Conservation (phyloP, 176 grass and related monocot genomes). For the Carex kokanica region DNA sequence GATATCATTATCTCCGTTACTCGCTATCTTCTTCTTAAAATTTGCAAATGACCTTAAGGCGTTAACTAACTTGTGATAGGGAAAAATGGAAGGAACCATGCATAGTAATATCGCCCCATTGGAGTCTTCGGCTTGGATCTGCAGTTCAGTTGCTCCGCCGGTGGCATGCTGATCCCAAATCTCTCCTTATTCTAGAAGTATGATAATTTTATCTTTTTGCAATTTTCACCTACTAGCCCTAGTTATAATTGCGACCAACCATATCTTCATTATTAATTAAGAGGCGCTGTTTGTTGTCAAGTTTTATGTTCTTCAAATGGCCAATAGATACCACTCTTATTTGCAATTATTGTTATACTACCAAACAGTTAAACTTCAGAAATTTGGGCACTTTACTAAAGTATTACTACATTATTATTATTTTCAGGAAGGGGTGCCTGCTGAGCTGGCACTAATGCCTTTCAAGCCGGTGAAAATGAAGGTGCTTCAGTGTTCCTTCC, state of each 20-base stretch:
- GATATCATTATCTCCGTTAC: neutral
- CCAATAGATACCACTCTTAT: neutral
- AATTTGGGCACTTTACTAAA: slow-evolving; percentile 15
- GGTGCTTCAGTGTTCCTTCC: slow-evolving; percentile 86
- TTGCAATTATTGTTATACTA: neutral
- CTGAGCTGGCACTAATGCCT: slow-evolving; percentile 63
- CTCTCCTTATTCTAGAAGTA: slow-evolving; percentile 85
- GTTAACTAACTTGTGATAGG: slow-evolving; percentile 44
- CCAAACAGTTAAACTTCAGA: neutral
- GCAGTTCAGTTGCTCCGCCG: slow-evolving; percentile 69
- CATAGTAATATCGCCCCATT: slow-evolving; percentile 76
- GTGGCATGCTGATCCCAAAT: slow-evolving; percentile 67
- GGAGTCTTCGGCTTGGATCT: slow-evolving; percentile 64
- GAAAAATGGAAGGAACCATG: slow-evolving; percentile 80
- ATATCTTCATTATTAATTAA: neutral
- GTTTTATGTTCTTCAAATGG: neutral
- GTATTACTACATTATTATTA: slow-evolving; percentile 15
- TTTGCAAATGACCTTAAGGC: neutral
- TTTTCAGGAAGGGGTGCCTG: slow-evolving; percentile 63
- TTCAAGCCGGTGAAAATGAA: slow-evolving; percentile 60
- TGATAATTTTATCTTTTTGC: neutral
- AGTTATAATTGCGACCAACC: neutral
- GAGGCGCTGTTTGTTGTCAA: neutral
- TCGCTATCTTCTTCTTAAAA: neutral
- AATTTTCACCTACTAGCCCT: neutral